Evolutionary conservation across 108 stramenopile species (phyloP).

Genomic region (Nitzschia palea): DNA sequence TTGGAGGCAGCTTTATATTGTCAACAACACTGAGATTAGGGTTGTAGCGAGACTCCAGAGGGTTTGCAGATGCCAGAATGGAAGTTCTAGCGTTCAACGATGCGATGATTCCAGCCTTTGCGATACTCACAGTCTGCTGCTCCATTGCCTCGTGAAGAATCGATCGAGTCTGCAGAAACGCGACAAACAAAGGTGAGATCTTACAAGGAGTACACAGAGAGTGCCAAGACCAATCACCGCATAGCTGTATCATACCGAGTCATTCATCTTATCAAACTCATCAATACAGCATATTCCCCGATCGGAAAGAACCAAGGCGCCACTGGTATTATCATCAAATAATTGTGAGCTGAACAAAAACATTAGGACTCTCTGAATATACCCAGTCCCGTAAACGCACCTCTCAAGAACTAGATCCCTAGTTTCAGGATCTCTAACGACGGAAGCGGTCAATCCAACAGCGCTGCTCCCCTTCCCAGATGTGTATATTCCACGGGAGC

Average conservation of each 20-base stretch:
- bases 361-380: background rate
- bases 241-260: conserved; percentile 37
- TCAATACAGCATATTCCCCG: conserved; percentile 97
- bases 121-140: conserved; percentile 98
- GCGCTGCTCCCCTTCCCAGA: conserved; percentile 97
- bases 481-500: conserved; percentile 97
- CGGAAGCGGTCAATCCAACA: conserved; percentile 98
- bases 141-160: conserved; percentile 99
- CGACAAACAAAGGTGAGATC: background rate
- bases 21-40: conserved; percentile 95
- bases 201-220: background rate
- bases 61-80: conserved; percentile 98
- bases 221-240: background rate
- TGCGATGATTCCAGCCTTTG: conserved; percentile 98
- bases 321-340: conserved; percentile 25
- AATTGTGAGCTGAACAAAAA: too few relatives aligned
- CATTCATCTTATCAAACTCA: conserved; percentile 99
- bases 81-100: conserved; percentile 97
- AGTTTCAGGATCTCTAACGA: conserved; percentile 98
- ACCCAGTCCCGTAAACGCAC: background rate
- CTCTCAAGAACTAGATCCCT: conserved; percentile 95
- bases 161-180: conserved; percentile 78
- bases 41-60: conserved; percentile 97
- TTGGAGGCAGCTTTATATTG: conserved; percentile 98
- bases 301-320: conserved; percentile 97